Conservation (phyloP, 23 red algal species). For the Gracilaria caudata region DNA sequence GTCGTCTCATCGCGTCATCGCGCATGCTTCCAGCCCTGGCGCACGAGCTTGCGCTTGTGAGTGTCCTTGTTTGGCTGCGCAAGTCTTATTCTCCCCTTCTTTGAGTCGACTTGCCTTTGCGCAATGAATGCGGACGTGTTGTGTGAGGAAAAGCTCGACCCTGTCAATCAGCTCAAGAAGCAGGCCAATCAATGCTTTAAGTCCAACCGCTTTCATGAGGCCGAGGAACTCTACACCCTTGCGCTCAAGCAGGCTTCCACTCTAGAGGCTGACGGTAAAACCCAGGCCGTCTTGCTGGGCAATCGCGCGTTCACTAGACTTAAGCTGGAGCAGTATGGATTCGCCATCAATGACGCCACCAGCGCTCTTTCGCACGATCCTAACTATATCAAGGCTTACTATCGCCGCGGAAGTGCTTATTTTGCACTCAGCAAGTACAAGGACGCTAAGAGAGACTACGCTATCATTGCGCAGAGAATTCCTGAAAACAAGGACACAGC, state of each 20-base stretch:
- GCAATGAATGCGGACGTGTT: neutral
- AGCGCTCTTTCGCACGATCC: slow-evolving; percentile 66
- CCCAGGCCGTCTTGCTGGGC: slow-evolving; percentile 59
- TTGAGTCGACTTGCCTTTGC: no score
- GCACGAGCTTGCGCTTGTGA: no score
- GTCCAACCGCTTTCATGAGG: slow-evolving; percentile 36
- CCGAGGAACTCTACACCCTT: slow-evolving; percentile 35
- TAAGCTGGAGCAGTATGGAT: slow-evolving; percentile 91
- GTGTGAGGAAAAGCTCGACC: neutral
- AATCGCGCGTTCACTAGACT: slow-evolving; percentile 67
- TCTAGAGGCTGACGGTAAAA: slow-evolving; percentile 22
- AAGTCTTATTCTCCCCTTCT: no score
- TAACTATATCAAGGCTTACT: slow-evolving; percentile 88
- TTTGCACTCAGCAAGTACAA: slow-evolving; percentile 91
- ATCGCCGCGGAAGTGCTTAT: slow-evolving; percentile 83
- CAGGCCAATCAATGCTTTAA: slow-evolving; percentile 60
- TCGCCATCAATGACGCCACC: slow-evolving; percentile 87
- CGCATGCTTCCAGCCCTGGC: no score
- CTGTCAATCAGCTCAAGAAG: slow-evolving; percentile 36
- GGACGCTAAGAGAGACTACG: slow-evolving; percentile 86
- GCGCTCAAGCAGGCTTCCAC: slow-evolving; percentile 38
- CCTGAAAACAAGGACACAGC: slow-evolving; percentile 84
- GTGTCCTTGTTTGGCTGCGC: no score
- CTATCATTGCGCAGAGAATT: slow-evolving; percentile 55
- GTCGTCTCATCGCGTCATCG: no score